These are phyloP conservation scores for Calonectria pteridis DNA, from an alignment of 2,329 filamentous ascomycete genomes.

Conservation along the genomic window DNA sequence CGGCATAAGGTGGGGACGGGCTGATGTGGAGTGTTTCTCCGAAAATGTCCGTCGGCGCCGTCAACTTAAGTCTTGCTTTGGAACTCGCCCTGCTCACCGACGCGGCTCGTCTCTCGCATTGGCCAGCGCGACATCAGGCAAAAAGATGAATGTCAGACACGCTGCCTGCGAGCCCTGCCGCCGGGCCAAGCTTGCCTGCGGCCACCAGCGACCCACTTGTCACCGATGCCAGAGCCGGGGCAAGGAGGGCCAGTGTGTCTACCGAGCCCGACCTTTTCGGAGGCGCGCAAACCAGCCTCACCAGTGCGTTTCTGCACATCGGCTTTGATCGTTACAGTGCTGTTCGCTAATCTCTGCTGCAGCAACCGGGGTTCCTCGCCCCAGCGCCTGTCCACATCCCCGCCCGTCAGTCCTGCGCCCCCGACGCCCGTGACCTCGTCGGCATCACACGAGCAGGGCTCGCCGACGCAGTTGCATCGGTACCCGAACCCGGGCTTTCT, in stretches of 20 bases:
- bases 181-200: conserved; percentile 21
- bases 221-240: conserved; percentile 16
- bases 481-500: conserved; percentile 26
- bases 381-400: background rate
- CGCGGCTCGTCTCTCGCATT: background rate
- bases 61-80: background rate
- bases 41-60: background rate
- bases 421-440: conserved; percentile 2
- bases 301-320: background rate
- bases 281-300: background rate
- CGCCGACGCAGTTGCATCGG: background rate
- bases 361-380: background rate
- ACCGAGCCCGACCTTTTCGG: conserved; percentile 15
- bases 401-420: background rate
- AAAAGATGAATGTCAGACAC: conserved; percentile 13
- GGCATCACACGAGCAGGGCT: conserved; percentile 1
- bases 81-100: background rate
- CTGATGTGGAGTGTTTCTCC: conserved; percentile 6
- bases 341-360: background rate
- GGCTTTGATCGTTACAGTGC: background rate
- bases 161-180: conserved; percentile 25
- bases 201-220: conserved; percentile 20
- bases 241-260: conserved; percentile 3
- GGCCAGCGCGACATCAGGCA: background rate
- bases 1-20: conserved; percentile 6